Conservation (phyloP, 2,329 filamentous ascomycete genomes). For the Cladosporium sp. region DNA sequence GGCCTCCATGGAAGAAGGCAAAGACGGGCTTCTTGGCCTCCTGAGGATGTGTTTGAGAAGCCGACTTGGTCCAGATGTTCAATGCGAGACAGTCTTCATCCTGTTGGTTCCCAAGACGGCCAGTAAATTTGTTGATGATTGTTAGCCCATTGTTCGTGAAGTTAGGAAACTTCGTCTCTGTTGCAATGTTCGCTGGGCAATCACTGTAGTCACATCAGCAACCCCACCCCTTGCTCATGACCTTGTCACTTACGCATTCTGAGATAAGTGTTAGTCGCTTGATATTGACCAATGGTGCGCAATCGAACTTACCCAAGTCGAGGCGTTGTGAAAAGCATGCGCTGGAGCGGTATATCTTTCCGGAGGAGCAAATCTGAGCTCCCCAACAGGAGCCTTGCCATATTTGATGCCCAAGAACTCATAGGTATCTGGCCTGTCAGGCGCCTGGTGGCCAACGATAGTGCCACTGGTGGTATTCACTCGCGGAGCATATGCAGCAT, state of each 20-base stretch:
- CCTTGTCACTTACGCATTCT: not conserved
- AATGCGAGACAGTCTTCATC: slow-evolving; percentile 41
- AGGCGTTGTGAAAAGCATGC: slow-evolving; percentile 19
- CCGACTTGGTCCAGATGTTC: slow-evolving; percentile 41
- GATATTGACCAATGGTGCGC: not conserved
- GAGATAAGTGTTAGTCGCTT: not conserved
- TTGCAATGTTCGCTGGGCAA: slow-evolving; percentile 28
- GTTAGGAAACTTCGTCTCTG: slow-evolving; percentile 29
- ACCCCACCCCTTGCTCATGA: not conserved
- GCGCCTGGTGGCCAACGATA: slow-evolving; percentile 1
- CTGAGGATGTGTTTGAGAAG: slow-evolving; percentile 23
- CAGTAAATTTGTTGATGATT: slow-evolving; percentile 29
- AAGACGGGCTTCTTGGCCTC: slow-evolving; percentile 37
- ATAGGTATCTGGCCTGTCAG: not conserved
- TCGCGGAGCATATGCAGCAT: not conserved
- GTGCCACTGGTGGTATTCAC: slow-evolving; percentile 9
- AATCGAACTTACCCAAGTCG: slow-evolving; percentile 7
- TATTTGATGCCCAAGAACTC: slow-evolving; percentile 43
- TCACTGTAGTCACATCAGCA: slow-evolving; percentile 14
- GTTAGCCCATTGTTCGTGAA: slow-evolving; percentile 30
- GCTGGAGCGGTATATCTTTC: not conserved
- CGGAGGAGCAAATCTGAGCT: slow-evolving; percentile 38
- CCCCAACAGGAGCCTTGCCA: slow-evolving; percentile 39
- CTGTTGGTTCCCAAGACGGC: slow-evolving; percentile 26
- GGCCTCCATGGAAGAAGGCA: slow-evolving; percentile 46